Percentiles rank a stretch among this genome's conserved stretches.
These are phyloP conservation scores for Penicillium sp. DNA, from an alignment of 2,329 filamentous ascomycete genomes.

Conservation along the genomic window DNA sequence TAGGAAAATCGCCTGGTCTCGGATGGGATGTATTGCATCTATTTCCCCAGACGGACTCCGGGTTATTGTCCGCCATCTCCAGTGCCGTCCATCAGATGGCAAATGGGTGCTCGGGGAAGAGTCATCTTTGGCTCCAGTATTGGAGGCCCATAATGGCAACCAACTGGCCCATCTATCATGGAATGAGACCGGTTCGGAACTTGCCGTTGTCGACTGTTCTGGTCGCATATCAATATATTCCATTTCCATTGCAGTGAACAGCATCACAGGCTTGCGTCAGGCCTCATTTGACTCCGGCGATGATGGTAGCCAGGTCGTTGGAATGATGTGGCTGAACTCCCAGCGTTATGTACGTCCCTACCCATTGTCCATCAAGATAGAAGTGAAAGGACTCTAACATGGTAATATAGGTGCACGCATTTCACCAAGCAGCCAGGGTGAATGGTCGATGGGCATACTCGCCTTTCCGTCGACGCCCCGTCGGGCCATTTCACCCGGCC, in stretches of 20 bases:
- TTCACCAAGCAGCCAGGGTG: slow-evolving; percentile 63
- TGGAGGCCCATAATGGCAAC: slow-evolving; percentile 61
- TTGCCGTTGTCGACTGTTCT: slow-evolving; percentile 77
- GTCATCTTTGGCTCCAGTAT: slow-evolving; percentile 62
- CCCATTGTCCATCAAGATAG: neutral
- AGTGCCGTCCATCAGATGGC: slow-evolving; percentile 66
- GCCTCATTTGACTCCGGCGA: slow-evolving; percentile 69
- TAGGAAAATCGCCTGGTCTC: slow-evolving; percentile 85
- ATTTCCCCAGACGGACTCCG: slow-evolving; percentile 70
- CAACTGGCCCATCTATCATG: slow-evolving; percentile 79
- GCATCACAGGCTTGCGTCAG: slow-evolving; percentile 61
- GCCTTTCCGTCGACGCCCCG: slow-evolving; percentile 62
- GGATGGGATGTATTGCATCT: slow-evolving; percentile 78
- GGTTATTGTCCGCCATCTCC: slow-evolving; percentile 71
- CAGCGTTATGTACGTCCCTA: slow-evolving; percentile 48
- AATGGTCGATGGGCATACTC: slow-evolving; percentile 68
- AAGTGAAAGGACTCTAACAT: slow-evolving; percentile 5
- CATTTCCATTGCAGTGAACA: slow-evolving; percentile 71
- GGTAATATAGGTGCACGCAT: slow-evolving; percentile 39
- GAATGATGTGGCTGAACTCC: slow-evolving; percentile 78
- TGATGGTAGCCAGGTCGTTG: slow-evolving; percentile 75
- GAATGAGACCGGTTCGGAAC: slow-evolving; percentile 73
- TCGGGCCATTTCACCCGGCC: slow-evolving; percentile 67
- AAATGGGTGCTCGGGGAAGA: slow-evolving; percentile 75
- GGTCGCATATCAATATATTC: slow-evolving; percentile 75